These are phyloP conservation scores for Physcia stellaris DNA, from an alignment of 495 filamentous ascomycete species.

Conservation along the genomic window DNA sequence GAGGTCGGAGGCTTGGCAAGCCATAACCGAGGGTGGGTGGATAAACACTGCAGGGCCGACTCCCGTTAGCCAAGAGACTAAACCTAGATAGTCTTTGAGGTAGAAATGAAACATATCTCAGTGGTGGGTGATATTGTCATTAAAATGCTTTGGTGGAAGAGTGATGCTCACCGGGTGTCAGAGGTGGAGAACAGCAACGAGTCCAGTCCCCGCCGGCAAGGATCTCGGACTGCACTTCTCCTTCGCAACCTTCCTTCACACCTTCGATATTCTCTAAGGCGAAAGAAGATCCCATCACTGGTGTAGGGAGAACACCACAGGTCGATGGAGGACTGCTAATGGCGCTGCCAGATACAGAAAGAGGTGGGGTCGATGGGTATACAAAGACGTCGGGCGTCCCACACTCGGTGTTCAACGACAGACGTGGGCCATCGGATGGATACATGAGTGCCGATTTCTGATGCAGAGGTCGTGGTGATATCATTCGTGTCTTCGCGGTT, in stretches of 20 bases:
- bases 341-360: slow-evolving; percentile 71
- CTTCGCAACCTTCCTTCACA: slow-evolving; percentile 70
- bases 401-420: slow-evolving; percentile 63
- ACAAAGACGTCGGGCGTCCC: slow-evolving; percentile 51
- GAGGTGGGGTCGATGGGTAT: slow-evolving; percentile 77
- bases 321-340: slow-evolving; percentile 77
- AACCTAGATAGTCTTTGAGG: too few relatives aligned
- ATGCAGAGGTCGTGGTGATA: slow-evolving; percentile 62
- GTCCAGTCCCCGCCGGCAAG: slow-evolving; percentile 67
- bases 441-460: slow-evolving; percentile 65
- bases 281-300: slow-evolving; percentile 68
- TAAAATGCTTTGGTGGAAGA: too few relatives aligned
- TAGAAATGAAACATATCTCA: too few relatives aligned
- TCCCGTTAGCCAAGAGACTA: too few relatives aligned
- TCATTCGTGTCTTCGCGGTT: slow-evolving; percentile 57
- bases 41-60: slow-evolving; percentile 58
- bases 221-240: slow-evolving; percentile 59
- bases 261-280: slow-evolving; percentile 59
- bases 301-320: slow-evolving; percentile 66
- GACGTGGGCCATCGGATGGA: slow-evolving; percentile 35
- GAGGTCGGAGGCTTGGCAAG: slow-evolving; percentile 53
- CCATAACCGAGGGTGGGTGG: slow-evolving; percentile 54
- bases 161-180: slow-evolving; percentile 79
- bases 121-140: too few relatives aligned
- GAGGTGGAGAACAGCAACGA: slow-evolving; percentile 62